Evolutionary conservation across 2,329 filamentous ascomycete species (phyloP), one percentile per base, ranked within the genome.

Genomic region (Aspergillus intermedius): DNA sequence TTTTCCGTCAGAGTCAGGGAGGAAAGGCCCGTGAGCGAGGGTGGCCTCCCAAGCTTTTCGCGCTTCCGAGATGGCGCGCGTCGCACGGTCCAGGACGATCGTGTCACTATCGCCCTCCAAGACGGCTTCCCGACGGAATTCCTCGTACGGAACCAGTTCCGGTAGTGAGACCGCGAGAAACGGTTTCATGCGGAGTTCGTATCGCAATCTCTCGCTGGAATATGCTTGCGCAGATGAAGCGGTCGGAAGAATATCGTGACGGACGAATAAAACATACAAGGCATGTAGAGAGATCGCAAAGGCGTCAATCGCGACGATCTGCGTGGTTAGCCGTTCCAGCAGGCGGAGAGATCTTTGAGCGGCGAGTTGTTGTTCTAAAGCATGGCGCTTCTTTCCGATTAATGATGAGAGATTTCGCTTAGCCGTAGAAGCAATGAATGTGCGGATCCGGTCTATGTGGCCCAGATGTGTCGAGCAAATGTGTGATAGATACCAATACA

Each of bases 401-500:
- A 46, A 49, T 42, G 47, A 48, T 12, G 48, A 51, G 23, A 60
- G 50, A 48, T 52, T 60, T 45, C 53, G 61, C 49, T 61, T 65
- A 42, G 60, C 57, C 17, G 65, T 61, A 17, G 64, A 58, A 34
- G 68, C 66, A 5, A 83, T 76, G 56, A 88, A 88, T 2, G 78
- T 75, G 57, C 84, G 81, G 58, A 93, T 88, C 46, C 87, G 80
- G 57, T 89, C 84, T 21, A 86, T 72, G 60, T 96, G 82, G 62
- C 82, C 77, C 42, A 82, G 70, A 52, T 86, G 76, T 48, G 85
- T 81, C 63, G 83, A 79, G 61, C 86, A 75, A 50, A 94, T 72
- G 71, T 88, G 81, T 57, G 87, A 81, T 54, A 95, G 73, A 65
- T 95, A 90, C 83, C 87, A 93, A 67, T 97, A 97, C 87, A 96